Percentiles rank a stretch among this genome's conserved stretches.
Conservation (phyloP, 2,329 filamentous ascomycete species). For the Tolypocladium ophioglossoides region DNA sequence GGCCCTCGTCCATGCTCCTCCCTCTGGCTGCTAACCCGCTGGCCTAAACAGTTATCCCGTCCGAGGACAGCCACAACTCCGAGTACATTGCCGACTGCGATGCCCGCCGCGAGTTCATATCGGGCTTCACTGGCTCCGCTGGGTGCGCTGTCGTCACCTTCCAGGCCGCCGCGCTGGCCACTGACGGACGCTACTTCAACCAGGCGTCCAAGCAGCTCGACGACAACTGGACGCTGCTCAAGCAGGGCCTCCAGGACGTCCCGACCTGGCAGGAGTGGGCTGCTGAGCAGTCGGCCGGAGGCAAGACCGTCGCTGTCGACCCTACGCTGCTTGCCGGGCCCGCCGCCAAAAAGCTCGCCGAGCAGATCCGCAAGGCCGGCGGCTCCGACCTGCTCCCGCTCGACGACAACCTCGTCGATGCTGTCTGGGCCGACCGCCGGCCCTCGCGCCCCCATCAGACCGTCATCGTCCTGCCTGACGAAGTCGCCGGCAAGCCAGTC, state of each 20-base stretch:
- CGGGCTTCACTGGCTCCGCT: constrained; percentile 88
- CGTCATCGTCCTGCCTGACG: constrained; percentile 58
- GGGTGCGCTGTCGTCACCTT: constrained; percentile 83
- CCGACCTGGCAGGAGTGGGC: constrained; percentile 98
- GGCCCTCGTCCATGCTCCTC: constrained; percentile 3
- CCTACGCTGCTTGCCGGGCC: constrained; percentile 69
- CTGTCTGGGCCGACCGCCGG: constrained; percentile 70
- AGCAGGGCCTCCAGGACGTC: constrained; percentile 86
- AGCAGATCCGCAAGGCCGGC: constrained; percentile 79
- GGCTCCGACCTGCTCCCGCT: constrained; percentile 68
- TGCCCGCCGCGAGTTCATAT: constrained; percentile 81
- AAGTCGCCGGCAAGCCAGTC: constrained; percentile 75
- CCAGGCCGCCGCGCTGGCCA: constrained; percentile 81
- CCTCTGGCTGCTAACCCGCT: not conserved
- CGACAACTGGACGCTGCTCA: constrained; percentile 80
- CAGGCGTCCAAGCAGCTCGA: constrained; percentile 89
- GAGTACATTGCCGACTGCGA: constrained; percentile 98
- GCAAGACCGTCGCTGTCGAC: constrained; percentile 85
- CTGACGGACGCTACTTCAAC: constrained; percentile 96
- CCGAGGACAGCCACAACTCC: constrained; percentile 93
- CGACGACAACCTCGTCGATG: constrained; percentile 76
- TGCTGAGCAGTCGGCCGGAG: constrained; percentile 72
- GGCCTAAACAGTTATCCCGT: constrained; percentile 67
- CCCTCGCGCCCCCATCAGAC: constrained; percentile 67
- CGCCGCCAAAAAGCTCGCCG: constrained; percentile 57